A percentile compares a stretch with the other conserved stretches of the same genome.
Evolutionary conservation across 208 protist genomes (phyloP).

Genomic region (Naegleria gruberi): DNA sequence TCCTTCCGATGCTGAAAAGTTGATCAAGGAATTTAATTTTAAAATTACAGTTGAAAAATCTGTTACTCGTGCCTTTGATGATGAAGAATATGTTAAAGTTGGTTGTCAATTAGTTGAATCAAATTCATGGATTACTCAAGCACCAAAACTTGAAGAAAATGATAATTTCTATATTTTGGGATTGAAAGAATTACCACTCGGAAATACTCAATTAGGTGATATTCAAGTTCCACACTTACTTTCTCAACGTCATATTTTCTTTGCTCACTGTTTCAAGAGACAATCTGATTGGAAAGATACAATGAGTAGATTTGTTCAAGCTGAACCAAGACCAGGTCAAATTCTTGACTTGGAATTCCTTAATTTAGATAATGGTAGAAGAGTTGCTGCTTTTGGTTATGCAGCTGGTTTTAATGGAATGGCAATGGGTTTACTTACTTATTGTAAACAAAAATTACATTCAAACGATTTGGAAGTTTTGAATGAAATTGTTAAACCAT

Average conservation of each 20-base stretch:
- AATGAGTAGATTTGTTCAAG: slow-evolving; percentile 40
- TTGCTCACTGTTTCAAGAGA: slow-evolving; percentile 58
- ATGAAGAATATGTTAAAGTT: slow-evolving; percentile 41
- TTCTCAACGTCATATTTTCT: slow-evolving; percentile 56
- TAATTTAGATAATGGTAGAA: slow-evolving; percentile 39
- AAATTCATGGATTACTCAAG: slow-evolving; percentile 14
- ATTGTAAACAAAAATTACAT: slow-evolving; percentile 24
- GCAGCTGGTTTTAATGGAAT: slow-evolving; percentile 50
- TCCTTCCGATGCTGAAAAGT: slow-evolving; percentile 31
- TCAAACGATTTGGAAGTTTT: not conserved
- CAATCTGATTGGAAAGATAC: slow-evolving; percentile 50
- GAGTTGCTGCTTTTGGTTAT: slow-evolving; percentile 53
- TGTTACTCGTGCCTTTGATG: slow-evolving; percentile 29
- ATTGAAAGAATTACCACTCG: slow-evolving; percentile 54
- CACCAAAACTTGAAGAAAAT: not conserved
- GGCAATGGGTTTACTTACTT: slow-evolving; percentile 38
- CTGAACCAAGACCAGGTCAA: not conserved
- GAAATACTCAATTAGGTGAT: slow-evolving; percentile 15
- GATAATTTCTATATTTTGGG: slow-evolving; percentile 41
- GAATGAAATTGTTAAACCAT: not conserved
- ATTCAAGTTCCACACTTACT: not conserved
- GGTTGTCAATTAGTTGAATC: slow-evolving; percentile 31
- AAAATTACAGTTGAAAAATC: slow-evolving; percentile 41
- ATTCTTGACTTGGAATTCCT: slow-evolving; percentile 58
- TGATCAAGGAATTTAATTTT: slow-evolving; percentile 32